Evolutionary conservation across 2,329 filamentous ascomycete genomes (phyloP).

Genomic region (Septoria linicola): DNA sequence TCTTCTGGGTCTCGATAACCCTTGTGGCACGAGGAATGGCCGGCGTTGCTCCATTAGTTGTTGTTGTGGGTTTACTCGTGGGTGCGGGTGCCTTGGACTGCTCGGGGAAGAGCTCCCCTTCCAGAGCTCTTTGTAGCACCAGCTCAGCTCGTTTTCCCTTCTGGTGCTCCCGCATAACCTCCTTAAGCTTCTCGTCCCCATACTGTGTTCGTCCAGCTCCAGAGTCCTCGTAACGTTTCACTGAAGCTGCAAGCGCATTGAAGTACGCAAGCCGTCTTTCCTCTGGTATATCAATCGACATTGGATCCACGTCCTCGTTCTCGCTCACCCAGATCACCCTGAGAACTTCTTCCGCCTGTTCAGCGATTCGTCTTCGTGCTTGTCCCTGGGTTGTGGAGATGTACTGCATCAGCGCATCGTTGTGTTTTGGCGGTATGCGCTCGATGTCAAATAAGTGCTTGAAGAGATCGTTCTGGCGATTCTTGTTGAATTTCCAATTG

Average conservation of each 20-base stretch:
- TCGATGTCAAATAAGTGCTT: conserved; percentile 57
- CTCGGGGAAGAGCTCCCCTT: conserved; percentile 11
- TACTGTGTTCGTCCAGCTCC: conserved; percentile 19
- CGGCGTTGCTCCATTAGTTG: neutral
- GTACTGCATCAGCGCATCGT: conserved; percentile 71
- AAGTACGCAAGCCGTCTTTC: conserved; percentile 18
- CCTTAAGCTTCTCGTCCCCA: conserved; percentile 17
- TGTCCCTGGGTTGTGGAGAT: conserved; percentile 75
- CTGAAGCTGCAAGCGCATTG: conserved; percentile 11
- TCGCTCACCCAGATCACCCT: conserved; percentile 18
- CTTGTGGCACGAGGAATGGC: conserved; percentile 12
- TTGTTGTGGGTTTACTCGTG: neutral
- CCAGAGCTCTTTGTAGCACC: conserved; percentile 9
- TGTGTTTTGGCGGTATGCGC: conserved; percentile 60
- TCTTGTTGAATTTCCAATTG: conserved; percentile 96
- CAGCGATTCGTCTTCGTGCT: conserved; percentile 18
- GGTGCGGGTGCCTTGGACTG: conserved; percentile 1
- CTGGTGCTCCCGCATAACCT: conserved; percentile 13
- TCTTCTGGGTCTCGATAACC: conserved; percentile 8
- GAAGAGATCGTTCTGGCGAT: conserved; percentile 79
- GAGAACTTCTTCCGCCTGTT: conserved; percentile 20
- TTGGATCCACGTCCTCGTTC: conserved; percentile 16
- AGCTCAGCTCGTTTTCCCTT: conserved; percentile 17
- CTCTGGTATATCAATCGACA: conserved; percentile 17
- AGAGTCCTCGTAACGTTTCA: conserved; percentile 16